Evolutionary conservation across 1,284 basidiomycete species (phyloP), one percentile per base, ranked within the genome.

Genomic region (Naganishia sp.): DNA sequence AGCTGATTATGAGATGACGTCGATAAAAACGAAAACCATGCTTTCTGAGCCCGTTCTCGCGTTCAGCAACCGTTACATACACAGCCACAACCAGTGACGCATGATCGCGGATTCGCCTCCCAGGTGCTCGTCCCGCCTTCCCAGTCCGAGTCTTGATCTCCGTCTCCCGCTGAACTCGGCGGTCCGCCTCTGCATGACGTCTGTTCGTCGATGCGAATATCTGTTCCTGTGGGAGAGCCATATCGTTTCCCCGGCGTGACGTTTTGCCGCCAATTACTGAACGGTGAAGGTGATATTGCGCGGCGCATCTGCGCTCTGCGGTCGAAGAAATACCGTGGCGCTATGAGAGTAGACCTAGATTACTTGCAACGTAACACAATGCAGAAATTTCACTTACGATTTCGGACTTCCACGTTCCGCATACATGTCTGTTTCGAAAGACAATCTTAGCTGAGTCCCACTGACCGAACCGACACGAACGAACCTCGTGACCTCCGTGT

Each of bases 81-180:
- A 15, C 59, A 61, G 25, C 59, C 59, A 42, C 59, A 61, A 13
- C 59, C 59, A 11, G 59, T 61, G 11, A 61, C 59, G 25, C 59
- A 61, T 15, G 59, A 50, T 16, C 25, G 59, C n/a, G 59, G 59
- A 61, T 61, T 52, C 15, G 59, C 59, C 42, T 61, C 31, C 59
- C 59, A 61, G 6, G 45, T 42, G 39, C 21, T 50, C 6, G 13
- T 28, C 15, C n/a, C 46, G n/a, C 36, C 28, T 10, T 61, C 59
- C 5, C 42, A 48, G 13, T 21, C 36, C 10, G 33, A 33, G 18
- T 61, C 59, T 18, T 61, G 59, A 6, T 61, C 59, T 16, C 48
- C 9, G 18, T 61, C 59, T 25, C 59, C 59, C 21, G 36, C 9
- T 25, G 48, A 61, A 52, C 48, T 61, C 2, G 49, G 36, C 3